Evolutionary conservation across 495 filamentous ascomycete species (phyloP).

Genomic region (Thozetella sp.): DNA sequence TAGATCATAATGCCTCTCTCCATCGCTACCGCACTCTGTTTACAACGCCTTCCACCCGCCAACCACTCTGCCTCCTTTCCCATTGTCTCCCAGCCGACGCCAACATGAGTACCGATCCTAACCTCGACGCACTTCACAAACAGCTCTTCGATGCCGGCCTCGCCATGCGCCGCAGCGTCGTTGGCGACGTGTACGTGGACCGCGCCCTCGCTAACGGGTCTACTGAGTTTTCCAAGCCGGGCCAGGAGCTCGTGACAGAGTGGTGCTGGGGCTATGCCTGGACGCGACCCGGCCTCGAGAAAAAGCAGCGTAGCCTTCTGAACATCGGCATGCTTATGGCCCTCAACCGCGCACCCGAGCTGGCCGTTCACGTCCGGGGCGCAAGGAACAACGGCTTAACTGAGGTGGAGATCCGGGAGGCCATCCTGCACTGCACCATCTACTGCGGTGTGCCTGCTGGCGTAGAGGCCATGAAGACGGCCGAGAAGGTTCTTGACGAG

Average conservation of each 20-base stretch:
- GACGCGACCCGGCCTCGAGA: slow-evolving; percentile 54
- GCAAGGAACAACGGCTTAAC: slow-evolving; percentile 55
- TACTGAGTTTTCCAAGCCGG: slow-evolving; percentile 49
- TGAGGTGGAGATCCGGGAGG: slow-evolving; percentile 56
- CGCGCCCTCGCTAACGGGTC: slow-evolving; percentile 39
- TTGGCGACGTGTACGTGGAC: slow-evolving; percentile 55
- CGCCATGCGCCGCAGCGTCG: slow-evolving; percentile 49
- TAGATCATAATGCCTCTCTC: too few species aligned
- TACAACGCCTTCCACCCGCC: too few species aligned
- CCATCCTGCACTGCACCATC: slow-evolving; percentile 51
- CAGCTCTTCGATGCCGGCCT: slow-evolving; percentile 56
- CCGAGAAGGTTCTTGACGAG: slow-evolving; percentile 36
- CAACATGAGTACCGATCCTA: slow-evolving; percentile 29
- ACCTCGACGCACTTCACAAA: slow-evolving; percentile 39
- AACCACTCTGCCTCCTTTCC: too few species aligned
- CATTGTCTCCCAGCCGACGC: too few species aligned
- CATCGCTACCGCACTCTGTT: too few species aligned
- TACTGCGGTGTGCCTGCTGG: slow-evolving; percentile 61
- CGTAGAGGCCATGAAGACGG: slow-evolving; percentile 50
- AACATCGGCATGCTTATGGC: slow-evolving; percentile 58
- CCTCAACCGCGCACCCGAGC: slow-evolving; percentile 50
- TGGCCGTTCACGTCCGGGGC: slow-evolving; percentile 54
- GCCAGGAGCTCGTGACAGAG: slow-evolving; percentile 56
- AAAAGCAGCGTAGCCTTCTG: slow-evolving; percentile 54
- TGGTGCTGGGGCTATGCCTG: slow-evolving; percentile 57